These are phyloP conservation scores for Hsuehochloa calcarea DNA, from an alignment of 176 grass and related monocot species.

Conservation along the genomic window DNA sequence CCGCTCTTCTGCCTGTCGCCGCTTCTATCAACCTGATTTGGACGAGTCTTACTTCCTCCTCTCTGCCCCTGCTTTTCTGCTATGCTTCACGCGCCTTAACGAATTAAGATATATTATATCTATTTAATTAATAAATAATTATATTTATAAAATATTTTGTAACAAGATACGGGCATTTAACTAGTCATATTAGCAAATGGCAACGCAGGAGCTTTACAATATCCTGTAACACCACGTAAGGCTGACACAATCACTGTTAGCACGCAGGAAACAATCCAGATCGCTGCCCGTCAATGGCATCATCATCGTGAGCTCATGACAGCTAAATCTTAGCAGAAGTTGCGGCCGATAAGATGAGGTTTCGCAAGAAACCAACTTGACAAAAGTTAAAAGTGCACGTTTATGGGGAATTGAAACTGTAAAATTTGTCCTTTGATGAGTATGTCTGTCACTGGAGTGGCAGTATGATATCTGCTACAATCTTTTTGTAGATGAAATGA, in stretches of 20 bases:
- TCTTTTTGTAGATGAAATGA: background rate
- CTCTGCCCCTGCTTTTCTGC: too few species aligned
- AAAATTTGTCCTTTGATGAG: background rate
- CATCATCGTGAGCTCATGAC: background rate
- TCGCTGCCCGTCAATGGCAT: background rate
- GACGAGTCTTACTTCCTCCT: too few species aligned
- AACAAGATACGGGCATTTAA: too few species aligned
- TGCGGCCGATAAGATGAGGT: background rate
- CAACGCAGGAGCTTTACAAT: background rate
- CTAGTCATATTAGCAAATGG: slow-evolving; percentile 3
- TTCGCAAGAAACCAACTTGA: background rate
- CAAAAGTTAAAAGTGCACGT: background rate
- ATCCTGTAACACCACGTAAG: slow-evolving; percentile 25
- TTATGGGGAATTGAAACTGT: background rate
- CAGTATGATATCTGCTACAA: background rate
- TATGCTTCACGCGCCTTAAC: too few species aligned
- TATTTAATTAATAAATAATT: too few species aligned
- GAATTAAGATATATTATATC: too few species aligned
- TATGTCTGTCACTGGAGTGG: background rate
- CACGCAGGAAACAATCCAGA: background rate
- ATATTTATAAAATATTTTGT: too few species aligned
- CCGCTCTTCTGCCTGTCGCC: too few species aligned
- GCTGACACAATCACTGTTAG: background rate
- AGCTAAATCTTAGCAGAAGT: background rate
- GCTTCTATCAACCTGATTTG: too few species aligned